phyloP scores from a whole-genome alignment of 768 basidiomycete species.

The Fomitopsis serialis region DNA sequence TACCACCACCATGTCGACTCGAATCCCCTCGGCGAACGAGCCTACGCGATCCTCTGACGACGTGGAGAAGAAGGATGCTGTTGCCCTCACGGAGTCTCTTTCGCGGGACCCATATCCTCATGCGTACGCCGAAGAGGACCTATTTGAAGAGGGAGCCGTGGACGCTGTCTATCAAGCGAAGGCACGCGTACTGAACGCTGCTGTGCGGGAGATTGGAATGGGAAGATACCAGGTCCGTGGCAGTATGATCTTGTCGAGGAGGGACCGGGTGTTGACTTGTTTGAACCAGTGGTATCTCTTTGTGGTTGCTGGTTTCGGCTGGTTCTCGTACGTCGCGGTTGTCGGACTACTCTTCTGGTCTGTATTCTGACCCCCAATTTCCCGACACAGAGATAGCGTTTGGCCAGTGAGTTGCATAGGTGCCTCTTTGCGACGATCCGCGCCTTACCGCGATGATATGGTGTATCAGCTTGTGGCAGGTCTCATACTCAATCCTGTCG shows the following conservation, averaged over 20 bases:
- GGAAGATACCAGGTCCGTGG: conserved; percentile 44
- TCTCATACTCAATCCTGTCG: conserved; percentile 41
- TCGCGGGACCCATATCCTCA: not conserved
- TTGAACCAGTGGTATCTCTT: conserved; percentile 54
- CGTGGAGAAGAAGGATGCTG: conserved; percentile 1
- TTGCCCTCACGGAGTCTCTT: not conserved
- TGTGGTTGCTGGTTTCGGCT: conserved; percentile 66
- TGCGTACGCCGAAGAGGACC: conserved; percentile 3
- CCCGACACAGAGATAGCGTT: conserved; percentile 49
- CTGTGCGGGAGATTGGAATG: conserved; percentile 52
- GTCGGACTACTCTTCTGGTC: not conserved
- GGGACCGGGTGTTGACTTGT: not conserved
- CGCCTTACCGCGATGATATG: not conserved
- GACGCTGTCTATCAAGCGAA: conserved; percentile 47
- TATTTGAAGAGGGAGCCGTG: conserved; percentile 22
- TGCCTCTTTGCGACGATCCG: not conserved
- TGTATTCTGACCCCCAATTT: not conserved
- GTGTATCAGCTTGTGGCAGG: conserved; percentile 31
- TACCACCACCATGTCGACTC: not conserved
- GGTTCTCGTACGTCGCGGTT: conserved; percentile 54
- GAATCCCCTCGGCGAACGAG: not conserved
- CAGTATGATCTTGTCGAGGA: not conserved
- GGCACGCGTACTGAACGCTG: conserved; percentile 39
- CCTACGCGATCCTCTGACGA: not conserved
- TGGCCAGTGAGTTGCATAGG: conserved; percentile 51